Percentiles rank a stretch among this genome's conserved stretches.
Evolutionary conservation across 371 early-diverging fungal species (phyloP).

Genomic region (Lichtheimia ornata): DNA sequence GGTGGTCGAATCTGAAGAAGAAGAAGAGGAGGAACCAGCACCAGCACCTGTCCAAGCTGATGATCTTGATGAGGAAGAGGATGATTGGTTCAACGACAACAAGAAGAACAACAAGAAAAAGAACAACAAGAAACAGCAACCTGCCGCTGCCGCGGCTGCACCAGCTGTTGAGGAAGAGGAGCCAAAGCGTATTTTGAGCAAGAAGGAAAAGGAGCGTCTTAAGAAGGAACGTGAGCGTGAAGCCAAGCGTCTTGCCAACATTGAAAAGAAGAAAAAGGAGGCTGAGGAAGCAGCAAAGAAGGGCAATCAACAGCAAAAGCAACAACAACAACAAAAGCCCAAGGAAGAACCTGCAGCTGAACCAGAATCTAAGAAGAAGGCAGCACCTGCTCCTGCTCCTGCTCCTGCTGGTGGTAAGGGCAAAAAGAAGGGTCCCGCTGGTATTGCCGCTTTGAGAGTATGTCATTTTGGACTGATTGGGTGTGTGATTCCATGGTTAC

Average conservation of each 20-base stretch:
- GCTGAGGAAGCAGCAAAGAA: constrained; percentile 16
- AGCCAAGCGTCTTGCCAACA: constrained; percentile 51
- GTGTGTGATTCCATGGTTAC: background rate
- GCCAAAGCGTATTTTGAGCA: constrained; percentile 28
- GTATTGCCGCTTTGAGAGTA: constrained; percentile 54
- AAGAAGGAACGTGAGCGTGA: constrained; percentile 57
- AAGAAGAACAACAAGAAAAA: constrained; percentile 47
- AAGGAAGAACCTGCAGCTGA: constrained; percentile 40
- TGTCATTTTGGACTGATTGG: constrained; percentile 17
- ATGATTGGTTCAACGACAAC: constrained; percentile 37
- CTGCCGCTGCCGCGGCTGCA: constrained; percentile 16
- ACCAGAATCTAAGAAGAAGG: constrained; percentile 32
- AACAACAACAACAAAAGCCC: constrained; percentile 41
- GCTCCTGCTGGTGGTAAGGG: constrained; percentile 31
- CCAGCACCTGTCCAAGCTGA: constrained; percentile 19
- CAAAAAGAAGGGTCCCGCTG: constrained; percentile 46
- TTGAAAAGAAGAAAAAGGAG: constrained; percentile 46
- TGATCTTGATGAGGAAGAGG: constrained; percentile 34
- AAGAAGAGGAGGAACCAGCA: constrained; percentile 29
- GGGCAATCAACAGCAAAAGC: constrained; percentile 3
- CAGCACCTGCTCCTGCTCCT: constrained; percentile 25
- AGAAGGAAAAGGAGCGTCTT: constrained; percentile 51
- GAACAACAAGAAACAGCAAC: constrained; percentile 31
- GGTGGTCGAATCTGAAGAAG: constrained; percentile 23
- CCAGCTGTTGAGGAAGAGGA: constrained; percentile 26